These are phyloP conservation scores for Alternaria metachromatica DNA, from an alignment of 2,329 filamentous ascomycete species.

Conservation along the genomic window DNA sequence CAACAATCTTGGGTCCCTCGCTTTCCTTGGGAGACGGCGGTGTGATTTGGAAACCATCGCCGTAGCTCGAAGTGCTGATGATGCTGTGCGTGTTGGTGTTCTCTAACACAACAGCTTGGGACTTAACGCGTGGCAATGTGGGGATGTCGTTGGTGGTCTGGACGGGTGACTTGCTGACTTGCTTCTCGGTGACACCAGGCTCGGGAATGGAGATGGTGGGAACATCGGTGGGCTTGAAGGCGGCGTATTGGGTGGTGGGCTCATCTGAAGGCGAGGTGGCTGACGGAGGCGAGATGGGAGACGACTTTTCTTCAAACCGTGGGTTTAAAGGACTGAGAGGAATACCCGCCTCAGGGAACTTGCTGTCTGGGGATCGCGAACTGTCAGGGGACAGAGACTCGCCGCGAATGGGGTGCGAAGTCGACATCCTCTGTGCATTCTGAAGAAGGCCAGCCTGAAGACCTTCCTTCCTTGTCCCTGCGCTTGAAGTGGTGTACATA, in stretches of 20 bases:
- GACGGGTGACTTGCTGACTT: constrained; percentile 34
- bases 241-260: constrained; percentile 40
- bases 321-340: constrained; percentile 41
- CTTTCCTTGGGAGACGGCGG: constrained; percentile 49
- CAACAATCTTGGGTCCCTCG: constrained; percentile 29
- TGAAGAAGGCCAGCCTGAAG: constrained; percentile 59
- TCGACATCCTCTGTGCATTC: constrained; percentile 66
- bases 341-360: constrained; percentile 43
- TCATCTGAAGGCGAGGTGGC: constrained; percentile 14
- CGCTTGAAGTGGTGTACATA: constrained; percentile 60
- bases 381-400: constrained; percentile 47
- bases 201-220: constrained; percentile 33
- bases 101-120: constrained; percentile 44
- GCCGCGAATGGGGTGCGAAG: constrained; percentile 56
- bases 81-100: constrained; percentile 48
- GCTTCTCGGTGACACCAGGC: constrained; percentile 24
- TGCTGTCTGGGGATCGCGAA: constrained; percentile 39
- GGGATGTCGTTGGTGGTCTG: constrained; percentile 25
- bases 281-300: constrained; percentile 11
- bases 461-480: constrained; percentile 53
- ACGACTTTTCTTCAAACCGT: constrained; percentile 21
- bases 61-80: constrained; percentile 62
- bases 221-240: constrained; percentile 45
- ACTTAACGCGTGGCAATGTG: constrained; percentile 42
- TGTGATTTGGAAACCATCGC: constrained; percentile 60